These are phyloP conservation scores for carrot (Daucus carota) DNA, from an alignment of 129 eudicot species.

Conservation along the genomic window DNA sequence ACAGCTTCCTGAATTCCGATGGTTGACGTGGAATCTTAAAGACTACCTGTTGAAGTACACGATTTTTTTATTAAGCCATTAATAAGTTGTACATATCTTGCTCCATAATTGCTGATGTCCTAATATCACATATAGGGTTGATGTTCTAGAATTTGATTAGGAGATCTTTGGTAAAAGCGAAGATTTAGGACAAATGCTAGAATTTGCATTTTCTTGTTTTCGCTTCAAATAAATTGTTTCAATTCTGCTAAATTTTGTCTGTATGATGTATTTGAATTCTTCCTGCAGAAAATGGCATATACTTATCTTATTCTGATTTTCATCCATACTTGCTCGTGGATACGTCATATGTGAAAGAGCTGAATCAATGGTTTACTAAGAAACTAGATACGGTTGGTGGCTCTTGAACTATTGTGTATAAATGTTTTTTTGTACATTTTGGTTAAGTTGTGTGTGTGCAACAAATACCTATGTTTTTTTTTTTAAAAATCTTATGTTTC, in stretches of 20 bases:
- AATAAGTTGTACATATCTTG: background rate
- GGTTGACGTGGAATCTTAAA: background rate
- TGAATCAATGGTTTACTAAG: conserved; percentile 88
- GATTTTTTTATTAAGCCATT: background rate
- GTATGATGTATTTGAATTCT: conserved; percentile 2
- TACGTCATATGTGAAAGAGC: conserved; percentile 80
- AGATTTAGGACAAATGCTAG: background rate
- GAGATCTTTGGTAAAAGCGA: background rate
- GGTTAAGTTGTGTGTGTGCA: background rate
- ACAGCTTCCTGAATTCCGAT: background rate
- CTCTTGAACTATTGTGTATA: background rate
- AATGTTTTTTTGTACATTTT: background rate
- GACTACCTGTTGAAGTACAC: background rate
- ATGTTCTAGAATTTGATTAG: background rate
- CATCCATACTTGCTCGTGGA: conserved; percentile 80
- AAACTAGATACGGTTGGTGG: conserved; percentile 84
- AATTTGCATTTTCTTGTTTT: background rate
- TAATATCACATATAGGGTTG: background rate
- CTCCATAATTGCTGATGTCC: background rate
- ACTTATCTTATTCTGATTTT: conserved; percentile 87
- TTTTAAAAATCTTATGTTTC: background rate
- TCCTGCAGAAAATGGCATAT: conserved; percentile 80
- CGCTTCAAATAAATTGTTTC: background rate
- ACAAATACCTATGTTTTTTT: background rate
- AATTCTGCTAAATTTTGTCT: background rate